Evolutionary conservation across 352 stramenopile genomes (phyloP).

Genomic region (Pythium aquatile): DNA sequence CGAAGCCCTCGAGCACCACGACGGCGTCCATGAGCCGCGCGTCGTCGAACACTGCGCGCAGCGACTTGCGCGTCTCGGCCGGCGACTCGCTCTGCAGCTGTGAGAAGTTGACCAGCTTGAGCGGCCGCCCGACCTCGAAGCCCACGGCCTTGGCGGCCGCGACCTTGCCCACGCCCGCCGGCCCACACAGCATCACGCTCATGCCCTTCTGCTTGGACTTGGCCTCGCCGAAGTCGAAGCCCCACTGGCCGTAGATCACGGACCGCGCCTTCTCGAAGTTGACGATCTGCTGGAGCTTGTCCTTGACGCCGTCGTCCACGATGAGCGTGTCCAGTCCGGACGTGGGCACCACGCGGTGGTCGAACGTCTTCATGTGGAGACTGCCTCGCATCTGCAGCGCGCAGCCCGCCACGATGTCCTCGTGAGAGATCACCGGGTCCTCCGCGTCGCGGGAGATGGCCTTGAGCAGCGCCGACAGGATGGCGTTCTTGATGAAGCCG

Average conservation of each 20-base stretch:
- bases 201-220: constrained; percentile 86
- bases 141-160: constrained; percentile 74
- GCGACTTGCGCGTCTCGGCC: constrained; percentile 68
- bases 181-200: constrained; percentile 70
- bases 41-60: constrained; percentile 85
- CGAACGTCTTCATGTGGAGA: constrained; percentile 88
- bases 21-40: constrained; percentile 85
- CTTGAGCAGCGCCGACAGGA: constrained; percentile 79
- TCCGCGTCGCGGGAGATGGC: constrained; percentile 63
- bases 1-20: constrained; percentile 83
- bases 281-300: constrained; percentile 65
- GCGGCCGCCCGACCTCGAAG: constrained; percentile 78
- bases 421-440: constrained; percentile 66
- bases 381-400: constrained; percentile 86
- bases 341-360: constrained; percentile 80
- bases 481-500: constrained; percentile 91
- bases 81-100: constrained; percentile 76
- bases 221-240: constrained; percentile 77
- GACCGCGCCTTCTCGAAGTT: constrained; percentile 83
- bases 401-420: constrained; percentile 76
- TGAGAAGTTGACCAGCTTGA: constrained; percentile 81
- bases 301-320: constrained; percentile 61
- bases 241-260: constrained; percentile 86
- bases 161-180: constrained; percentile 73
- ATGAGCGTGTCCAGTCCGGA: constrained; percentile 74